Percentiles rank a stretch among this genome's conserved stretches.
These are phyloP conservation scores for Ramalina peruviana DNA, from an alignment of 495 filamentous ascomycete species.

Conservation along the genomic window DNA sequence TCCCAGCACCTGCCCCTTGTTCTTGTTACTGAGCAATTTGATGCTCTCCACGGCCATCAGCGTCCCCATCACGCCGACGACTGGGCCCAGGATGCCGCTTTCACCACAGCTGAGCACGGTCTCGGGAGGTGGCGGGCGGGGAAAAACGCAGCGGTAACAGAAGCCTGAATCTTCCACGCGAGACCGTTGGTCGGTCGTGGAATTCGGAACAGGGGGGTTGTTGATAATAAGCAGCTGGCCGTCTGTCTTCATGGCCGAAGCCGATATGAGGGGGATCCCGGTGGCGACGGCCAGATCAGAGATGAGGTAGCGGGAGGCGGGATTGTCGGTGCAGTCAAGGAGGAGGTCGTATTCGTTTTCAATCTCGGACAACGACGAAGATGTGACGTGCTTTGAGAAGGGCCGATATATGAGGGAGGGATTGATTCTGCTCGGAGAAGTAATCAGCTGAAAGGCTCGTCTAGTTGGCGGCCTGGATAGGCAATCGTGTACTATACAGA, in stretches of 20 bases:
- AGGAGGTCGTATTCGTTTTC: conserved; percentile 56
- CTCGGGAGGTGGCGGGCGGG: conserved; percentile 66
- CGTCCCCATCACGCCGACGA: conserved; percentile 89
- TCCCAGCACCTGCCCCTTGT: not conserved
- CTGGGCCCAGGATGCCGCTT: conserved; percentile 80
- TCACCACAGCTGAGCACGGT: conserved; percentile 75
- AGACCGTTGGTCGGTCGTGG: conserved; percentile 20
- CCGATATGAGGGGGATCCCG: conserved; percentile 69
- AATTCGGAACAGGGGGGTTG: conserved; percentile 30
- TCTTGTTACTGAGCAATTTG: conserved; percentile 47
- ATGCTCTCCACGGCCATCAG: conserved; percentile 82
- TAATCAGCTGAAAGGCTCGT: conserved; percentile 1
- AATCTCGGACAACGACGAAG: conserved; percentile 52
- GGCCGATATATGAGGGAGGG: conserved; percentile 47
- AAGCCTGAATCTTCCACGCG: conserved; percentile 39
- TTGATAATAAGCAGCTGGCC: conserved; percentile 80
- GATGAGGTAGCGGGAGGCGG: conserved; percentile 79
- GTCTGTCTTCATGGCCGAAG: conserved; percentile 72
- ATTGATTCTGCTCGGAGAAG: conserved; percentile 39
- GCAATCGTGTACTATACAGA: not conserved
- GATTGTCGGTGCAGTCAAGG: conserved; percentile 90
- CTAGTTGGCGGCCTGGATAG: not conserved
- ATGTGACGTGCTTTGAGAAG: conserved; percentile 45
- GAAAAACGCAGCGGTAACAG: conserved; percentile 91
- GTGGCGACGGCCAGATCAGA: conserved; percentile 77